Percentiles rank a stretch among this genome's conserved stretches.
phyloP scores from a whole-genome alignment of 352 stramenopile genomes.

The Aphanomyces cochlioides region DNA sequence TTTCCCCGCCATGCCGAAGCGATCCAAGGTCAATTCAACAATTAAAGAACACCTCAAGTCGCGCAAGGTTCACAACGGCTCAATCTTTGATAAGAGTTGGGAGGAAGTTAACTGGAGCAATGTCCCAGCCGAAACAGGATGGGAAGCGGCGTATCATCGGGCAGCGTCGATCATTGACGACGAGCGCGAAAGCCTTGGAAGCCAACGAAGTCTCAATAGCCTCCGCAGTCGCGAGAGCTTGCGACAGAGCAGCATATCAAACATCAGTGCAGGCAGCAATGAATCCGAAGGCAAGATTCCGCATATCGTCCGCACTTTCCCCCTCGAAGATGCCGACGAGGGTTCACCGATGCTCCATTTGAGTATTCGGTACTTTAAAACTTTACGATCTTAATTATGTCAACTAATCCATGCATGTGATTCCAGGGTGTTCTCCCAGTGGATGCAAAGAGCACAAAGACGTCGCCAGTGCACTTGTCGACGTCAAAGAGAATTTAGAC shows the following conservation, averaged over 20 bases:
- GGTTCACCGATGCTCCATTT: slow-evolving; percentile 63
- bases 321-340: slow-evolving; percentile 45
- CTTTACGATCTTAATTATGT: slow-evolving; percentile 48
- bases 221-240: slow-evolving; percentile 34
- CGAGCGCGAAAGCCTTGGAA: neutral
- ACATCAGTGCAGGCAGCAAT: slow-evolving; percentile 38
- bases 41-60: slow-evolving; percentile 72
- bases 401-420: too few relatives aligned
- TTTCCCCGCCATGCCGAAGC: slow-evolving; percentile 67
- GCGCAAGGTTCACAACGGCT: slow-evolving; percentile 72
- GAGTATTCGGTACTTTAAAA: slow-evolving; percentile 84
- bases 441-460: too few relatives aligned
- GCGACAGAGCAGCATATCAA: neutral
- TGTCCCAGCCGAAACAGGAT: slow-evolving; percentile 57
- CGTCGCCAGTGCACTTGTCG: too few relatives aligned
- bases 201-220: slow-evolving; percentile 12
- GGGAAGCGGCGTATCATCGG: slow-evolving; percentile 12
- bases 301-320: slow-evolving; percentile 51
- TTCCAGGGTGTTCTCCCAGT: too few relatives aligned
- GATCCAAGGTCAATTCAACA: slow-evolving; percentile 61
- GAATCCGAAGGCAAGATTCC: slow-evolving; percentile 33
- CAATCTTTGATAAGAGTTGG: slow-evolving; percentile 74
- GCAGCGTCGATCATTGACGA: slow-evolving; percentile 2
- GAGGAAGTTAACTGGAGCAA: slow-evolving; percentile 36
- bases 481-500: too few relatives aligned